Conservation (phyloP, 2,329 filamentous ascomycete genomes). For the Penicillium fuscoglaucum region DNA sequence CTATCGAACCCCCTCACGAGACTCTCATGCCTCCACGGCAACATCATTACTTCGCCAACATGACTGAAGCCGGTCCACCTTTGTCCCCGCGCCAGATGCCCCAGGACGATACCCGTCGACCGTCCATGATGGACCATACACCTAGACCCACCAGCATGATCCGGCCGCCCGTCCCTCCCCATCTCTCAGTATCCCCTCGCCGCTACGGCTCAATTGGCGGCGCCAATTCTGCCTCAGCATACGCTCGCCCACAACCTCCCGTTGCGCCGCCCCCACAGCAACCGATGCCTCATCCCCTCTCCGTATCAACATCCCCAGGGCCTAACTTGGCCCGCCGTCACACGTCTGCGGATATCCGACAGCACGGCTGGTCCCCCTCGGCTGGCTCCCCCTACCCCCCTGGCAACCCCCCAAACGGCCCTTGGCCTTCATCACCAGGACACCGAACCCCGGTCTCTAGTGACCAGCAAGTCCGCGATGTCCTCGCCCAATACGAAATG, state of each 20-base stretch:
- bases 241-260: slow-evolving; percentile 67
- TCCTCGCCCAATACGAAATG: slow-evolving; percentile 66
- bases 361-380: slow-evolving; percentile 70
- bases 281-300: slow-evolving; percentile 63
- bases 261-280: slow-evolving; percentile 66
- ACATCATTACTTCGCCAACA: slow-evolving; percentile 63
- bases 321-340: slow-evolving; percentile 78
- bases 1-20: slow-evolving; percentile 64
- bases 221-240: slow-evolving; percentile 68
- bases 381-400: slow-evolving; percentile 65
- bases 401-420: slow-evolving; percentile 63
- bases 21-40: slow-evolving; percentile 63
- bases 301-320: slow-evolving; percentile 57
- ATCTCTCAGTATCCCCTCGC: slow-evolving; percentile 73
- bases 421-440: slow-evolving; percentile 66
- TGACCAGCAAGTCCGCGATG: slow-evolving; percentile 64
- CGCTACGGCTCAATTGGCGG: slow-evolving; percentile 84
- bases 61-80: slow-evolving; percentile 68
- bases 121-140: slow-evolving; percentile 64
- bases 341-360: slow-evolving; percentile 92
- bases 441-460: slow-evolving; percentile 52
- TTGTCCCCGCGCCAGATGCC: slow-evolving; percentile 85
- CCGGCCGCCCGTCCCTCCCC: slow-evolving; percentile 76
- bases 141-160: slow-evolving; percentile 64
- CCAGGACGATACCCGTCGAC: slow-evolving; percentile 77